Conservation (phyloP, 208 protist genomes). For the Strigomonas culicis region DNA sequence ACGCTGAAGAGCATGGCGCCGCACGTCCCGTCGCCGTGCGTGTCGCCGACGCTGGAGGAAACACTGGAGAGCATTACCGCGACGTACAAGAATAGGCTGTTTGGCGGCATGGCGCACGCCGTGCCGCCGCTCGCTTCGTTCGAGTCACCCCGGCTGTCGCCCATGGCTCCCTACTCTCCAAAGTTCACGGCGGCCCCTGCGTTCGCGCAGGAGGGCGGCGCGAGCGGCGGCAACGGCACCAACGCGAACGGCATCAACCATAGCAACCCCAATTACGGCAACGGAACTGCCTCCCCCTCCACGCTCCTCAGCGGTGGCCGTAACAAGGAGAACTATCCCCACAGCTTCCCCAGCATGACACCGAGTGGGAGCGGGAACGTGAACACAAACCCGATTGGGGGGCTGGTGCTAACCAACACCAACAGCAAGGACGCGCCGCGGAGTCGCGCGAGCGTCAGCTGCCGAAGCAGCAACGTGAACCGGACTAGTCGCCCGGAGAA, state of each 20-base stretch:
- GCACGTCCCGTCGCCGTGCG: slow-evolving; percentile 32
- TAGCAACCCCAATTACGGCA: too few species aligned
- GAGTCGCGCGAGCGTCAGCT: background rate
- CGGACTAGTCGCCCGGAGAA: too few species aligned
- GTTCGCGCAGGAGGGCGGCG: background rate
- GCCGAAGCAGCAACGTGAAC: slow-evolving; percentile 4
- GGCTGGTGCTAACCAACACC: too few species aligned
- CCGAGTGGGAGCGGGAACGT: too few species aligned
- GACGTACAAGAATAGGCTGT: slow-evolving; percentile 19
- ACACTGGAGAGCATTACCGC: slow-evolving; percentile 42
- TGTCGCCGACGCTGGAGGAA: slow-evolving; percentile 20
- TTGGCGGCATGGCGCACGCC: slow-evolving; percentile 16
- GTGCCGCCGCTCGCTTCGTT: slow-evolving; percentile 21
- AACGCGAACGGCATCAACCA: background rate
- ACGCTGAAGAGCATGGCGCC: slow-evolving; percentile 32
- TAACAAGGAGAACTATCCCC: background rate
- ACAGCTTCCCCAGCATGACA: background rate
- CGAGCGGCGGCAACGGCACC: background rate
- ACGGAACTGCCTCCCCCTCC: background rate
- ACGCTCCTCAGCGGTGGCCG: background rate
- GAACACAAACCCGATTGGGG: too few species aligned
- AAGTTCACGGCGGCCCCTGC: background rate
- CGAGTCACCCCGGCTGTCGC: background rate
- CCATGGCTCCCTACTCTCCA: background rate
- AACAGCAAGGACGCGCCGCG: background rate